A percentile compares a stretch with the other conserved stretches of the same genome.
Conservation (phyloP, 768 basidiomycete species). For the Psilocybe cubensis region DNA sequence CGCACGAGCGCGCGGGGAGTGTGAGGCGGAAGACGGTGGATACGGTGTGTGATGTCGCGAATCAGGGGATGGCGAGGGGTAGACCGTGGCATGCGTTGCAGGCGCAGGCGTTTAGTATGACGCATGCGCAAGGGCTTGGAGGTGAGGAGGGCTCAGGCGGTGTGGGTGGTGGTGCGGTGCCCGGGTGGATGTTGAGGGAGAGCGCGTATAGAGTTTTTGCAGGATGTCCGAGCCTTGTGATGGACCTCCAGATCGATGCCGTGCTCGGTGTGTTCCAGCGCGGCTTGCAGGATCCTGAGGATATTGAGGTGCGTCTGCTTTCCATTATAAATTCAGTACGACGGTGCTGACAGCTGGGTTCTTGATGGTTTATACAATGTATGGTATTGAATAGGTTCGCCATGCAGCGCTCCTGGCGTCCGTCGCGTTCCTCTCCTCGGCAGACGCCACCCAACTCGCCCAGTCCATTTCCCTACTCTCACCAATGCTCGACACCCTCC, state of each 20-base stretch:
- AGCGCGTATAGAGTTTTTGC: slow-evolving; percentile 75
- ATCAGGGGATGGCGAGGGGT: slow-evolving; percentile 73
- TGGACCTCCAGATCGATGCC: slow-evolving; percentile 74
- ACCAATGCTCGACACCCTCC: slow-evolving; percentile 78
- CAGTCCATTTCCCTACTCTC: slow-evolving; percentile 64
- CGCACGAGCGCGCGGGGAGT: slow-evolving; percentile 57
- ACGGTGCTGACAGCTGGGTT: neutral
- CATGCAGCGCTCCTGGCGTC: slow-evolving; percentile 73
- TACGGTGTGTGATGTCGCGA: slow-evolving; percentile 76
- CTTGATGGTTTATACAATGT: neutral
- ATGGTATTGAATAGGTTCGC: slow-evolving; percentile 53
- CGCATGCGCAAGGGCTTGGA: slow-evolving; percentile 34
- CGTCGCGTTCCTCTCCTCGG: slow-evolving; percentile 67
- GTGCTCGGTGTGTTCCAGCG: slow-evolving; percentile 68
- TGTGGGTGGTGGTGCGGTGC: slow-evolving; percentile 18
- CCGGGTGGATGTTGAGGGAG: slow-evolving; percentile 44
- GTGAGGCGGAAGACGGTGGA: slow-evolving; percentile 77
- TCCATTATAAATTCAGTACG: too few species aligned
- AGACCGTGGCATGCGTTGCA: slow-evolving; percentile 85
- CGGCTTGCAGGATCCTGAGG: slow-evolving; percentile 68
- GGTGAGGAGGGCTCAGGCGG: slow-evolving; percentile 15
- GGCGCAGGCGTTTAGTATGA: slow-evolving; percentile 71
- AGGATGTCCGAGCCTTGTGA: slow-evolving; percentile 73
- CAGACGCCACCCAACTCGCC: slow-evolving; percentile 61
- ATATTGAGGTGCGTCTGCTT: slow-evolving; percentile 52